Conservation (phyloP, 2,329 filamentous ascomycete genomes). For the Akanthomyces muscarius region DNA sequence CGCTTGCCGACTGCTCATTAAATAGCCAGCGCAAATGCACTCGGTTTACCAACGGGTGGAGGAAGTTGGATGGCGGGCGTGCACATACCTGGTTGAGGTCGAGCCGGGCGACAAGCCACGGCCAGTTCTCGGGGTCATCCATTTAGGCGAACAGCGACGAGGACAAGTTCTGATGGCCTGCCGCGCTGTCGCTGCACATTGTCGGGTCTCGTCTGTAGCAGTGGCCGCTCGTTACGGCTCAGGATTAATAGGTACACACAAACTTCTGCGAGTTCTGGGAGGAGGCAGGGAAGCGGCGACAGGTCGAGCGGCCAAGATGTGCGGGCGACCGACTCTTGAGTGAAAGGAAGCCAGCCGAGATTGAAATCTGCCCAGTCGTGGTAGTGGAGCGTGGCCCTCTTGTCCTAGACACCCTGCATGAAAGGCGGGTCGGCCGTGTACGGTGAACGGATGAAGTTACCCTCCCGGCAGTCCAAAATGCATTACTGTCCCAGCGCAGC, state of each 20-base stretch:
- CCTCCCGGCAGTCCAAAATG: not conserved
- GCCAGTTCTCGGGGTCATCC: conserved; percentile 11
- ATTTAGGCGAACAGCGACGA: not conserved
- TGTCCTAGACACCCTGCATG: conserved; percentile 8
- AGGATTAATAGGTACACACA: not conserved
- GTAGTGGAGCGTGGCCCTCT: conserved; percentile 8
- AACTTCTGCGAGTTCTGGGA: not conserved
- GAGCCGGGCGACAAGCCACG: conserved; percentile 14
- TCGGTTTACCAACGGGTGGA: not conserved
- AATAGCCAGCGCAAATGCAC: not conserved
- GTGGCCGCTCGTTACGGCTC: not conserved
- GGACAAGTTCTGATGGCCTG: not conserved
- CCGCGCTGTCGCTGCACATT: not conserved
- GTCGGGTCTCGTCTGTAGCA: not conserved
- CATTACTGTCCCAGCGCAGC: not conserved
- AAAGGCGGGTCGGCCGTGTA: not conserved
- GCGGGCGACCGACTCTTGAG: conserved; percentile 1
- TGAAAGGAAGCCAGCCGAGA: conserved; percentile 5
- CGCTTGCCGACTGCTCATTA: not conserved
- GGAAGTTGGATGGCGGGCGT: not conserved
- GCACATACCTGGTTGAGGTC: conserved; percentile 8
- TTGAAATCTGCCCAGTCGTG: not conserved
- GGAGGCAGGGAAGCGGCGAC: not conserved
- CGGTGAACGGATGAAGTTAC: not conserved
- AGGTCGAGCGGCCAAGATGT: not conserved